phyloP scores from a whole-genome alignment of 257 asterid genomes.

The Solanum microdontum region DNA sequence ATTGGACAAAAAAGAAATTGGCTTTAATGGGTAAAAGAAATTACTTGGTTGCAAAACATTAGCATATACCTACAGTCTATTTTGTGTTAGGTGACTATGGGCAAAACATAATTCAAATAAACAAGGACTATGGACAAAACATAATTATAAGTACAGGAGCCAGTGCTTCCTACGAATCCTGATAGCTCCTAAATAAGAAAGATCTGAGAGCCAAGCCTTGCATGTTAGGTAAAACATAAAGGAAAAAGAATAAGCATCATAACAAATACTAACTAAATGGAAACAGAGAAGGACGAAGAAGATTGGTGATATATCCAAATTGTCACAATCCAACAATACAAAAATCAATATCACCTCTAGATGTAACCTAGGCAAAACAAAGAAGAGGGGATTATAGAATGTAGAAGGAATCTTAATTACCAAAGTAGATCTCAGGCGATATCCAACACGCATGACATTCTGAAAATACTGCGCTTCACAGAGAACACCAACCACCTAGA shows the following conservation, averaged over 20 bases:
- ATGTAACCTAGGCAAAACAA: not conserved
- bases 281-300: not conserved
- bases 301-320: not conserved
- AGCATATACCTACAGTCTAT: not conserved
- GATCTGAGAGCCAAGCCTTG: not conserved
- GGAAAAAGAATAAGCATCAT: not conserved
- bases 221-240: not conserved
- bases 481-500: slow-evolving; percentile 73
- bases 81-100: not conserved
- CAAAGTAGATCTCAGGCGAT: slow-evolving; percentile 80
- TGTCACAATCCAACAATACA: not conserved
- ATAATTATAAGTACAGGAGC: not conserved
- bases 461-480: slow-evolving; percentile 96
- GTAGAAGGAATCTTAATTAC: slow-evolving; percentile 27
- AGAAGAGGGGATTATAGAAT: not conserved
- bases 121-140: not conserved
- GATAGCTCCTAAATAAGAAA: not conserved
- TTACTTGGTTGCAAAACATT: not conserved
- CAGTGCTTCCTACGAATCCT: not conserved
- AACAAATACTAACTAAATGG: not conserved
- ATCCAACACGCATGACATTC: slow-evolving; percentile 97
- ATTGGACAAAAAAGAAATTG: not conserved
- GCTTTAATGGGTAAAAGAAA: not conserved
- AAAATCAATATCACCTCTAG: not conserved
- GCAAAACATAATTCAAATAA: not conserved